These are phyloP conservation scores for Xylaria sp. DNA, from an alignment of 2,329 filamentous ascomycete species.

Conservation along the genomic window DNA sequence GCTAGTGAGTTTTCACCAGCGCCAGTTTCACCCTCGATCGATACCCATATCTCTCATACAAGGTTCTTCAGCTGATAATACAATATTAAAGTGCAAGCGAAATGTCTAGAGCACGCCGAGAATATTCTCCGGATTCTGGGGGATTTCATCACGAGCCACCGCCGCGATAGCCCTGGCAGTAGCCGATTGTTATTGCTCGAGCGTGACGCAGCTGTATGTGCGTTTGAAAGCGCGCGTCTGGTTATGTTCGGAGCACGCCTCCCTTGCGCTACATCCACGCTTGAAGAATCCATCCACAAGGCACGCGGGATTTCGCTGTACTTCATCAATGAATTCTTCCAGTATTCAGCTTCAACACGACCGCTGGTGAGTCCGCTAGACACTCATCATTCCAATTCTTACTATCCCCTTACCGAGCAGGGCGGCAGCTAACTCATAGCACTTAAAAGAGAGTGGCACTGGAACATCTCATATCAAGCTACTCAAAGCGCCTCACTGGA, in stretches of 20 bases:
- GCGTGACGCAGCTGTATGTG: slow-evolving; percentile 50
- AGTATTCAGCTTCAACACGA: slow-evolving; percentile 39
- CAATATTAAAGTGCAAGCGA: slow-evolving; percentile 33
- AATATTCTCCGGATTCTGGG: slow-evolving; percentile 45
- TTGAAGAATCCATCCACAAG: slow-evolving; percentile 35
- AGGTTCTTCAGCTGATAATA: background rate
- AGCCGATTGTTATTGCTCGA: slow-evolving; percentile 41
- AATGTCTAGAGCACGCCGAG: slow-evolving; percentile 47
- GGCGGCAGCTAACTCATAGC: background rate
- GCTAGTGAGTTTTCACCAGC: slow-evolving; percentile 25
- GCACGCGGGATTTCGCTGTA: slow-evolving; percentile 37
- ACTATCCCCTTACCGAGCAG: background rate
- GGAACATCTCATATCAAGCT: slow-evolving; percentile 38
- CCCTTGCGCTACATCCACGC: slow-evolving; percentile 28
- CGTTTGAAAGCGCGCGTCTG: slow-evolving; percentile 49
- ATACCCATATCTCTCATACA: background rate
- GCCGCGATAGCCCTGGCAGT: background rate
- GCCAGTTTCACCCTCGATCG: too few relatives aligned
- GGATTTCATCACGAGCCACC: slow-evolving; percentile 36
- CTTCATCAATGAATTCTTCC: slow-evolving; percentile 37
- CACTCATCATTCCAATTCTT: background rate
- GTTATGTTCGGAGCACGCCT: slow-evolving; percentile 43
- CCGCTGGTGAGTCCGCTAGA: slow-evolving; percentile 32
- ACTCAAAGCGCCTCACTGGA: slow-evolving; percentile 35
- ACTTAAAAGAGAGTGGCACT: slow-evolving; percentile 36